Percentiles rank a stretch among this genome's conserved stretches.
Evolutionary conservation across 2,329 filamentous ascomycete genomes (phyloP).

Genomic region (Monosporascus sp.): DNA sequence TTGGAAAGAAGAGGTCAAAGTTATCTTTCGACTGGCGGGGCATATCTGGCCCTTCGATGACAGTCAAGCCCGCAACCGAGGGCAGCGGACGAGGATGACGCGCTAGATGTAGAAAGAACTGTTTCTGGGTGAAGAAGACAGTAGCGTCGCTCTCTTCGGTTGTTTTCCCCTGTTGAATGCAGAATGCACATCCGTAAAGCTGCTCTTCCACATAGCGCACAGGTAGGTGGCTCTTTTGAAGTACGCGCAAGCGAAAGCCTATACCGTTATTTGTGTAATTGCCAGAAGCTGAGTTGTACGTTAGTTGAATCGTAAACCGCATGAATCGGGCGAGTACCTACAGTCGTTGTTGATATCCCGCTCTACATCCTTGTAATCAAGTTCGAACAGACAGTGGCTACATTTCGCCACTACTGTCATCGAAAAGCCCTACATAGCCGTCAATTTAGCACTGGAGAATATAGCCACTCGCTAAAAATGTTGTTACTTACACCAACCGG

Average conservation of each 20-base stretch:
- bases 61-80: slow-evolving; percentile 40
- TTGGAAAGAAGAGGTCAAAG: slow-evolving; percentile 47
- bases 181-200: slow-evolving; percentile 51
- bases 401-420: slow-evolving; percentile 45
- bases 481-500: slow-evolving; percentile 34
- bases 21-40: slow-evolving; percentile 39
- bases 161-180: slow-evolving; percentile 43
- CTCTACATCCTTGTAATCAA: slow-evolving; percentile 49
- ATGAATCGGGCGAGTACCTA: slow-evolving; percentile 23
- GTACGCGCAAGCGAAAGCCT: slow-evolving; percentile 47
- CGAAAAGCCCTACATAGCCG: slow-evolving; percentile 33
- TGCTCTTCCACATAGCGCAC: slow-evolving; percentile 47
- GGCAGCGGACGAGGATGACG: slow-evolving; percentile 51
- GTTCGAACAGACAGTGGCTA: slow-evolving; percentile 47
- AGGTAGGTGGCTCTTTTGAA: slow-evolving; percentile 51
- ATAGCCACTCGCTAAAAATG: neutral
- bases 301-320: slow-evolving; percentile 3
- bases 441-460: neutral
- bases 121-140: slow-evolving; percentile 49
- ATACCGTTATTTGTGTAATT: slow-evolving; percentile 43
- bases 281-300: slow-evolving; percentile 32
- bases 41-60: slow-evolving; percentile 40
- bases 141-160: slow-evolving; percentile 51
- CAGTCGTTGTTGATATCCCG: slow-evolving; percentile 44
- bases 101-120: slow-evolving; percentile 48